A percentile compares a stretch with the other conserved stretches of the same genome.
phyloP scores from a whole-genome alignment of 169 alveolate genomes.

The Cardiosporidium cionae region DNA sequence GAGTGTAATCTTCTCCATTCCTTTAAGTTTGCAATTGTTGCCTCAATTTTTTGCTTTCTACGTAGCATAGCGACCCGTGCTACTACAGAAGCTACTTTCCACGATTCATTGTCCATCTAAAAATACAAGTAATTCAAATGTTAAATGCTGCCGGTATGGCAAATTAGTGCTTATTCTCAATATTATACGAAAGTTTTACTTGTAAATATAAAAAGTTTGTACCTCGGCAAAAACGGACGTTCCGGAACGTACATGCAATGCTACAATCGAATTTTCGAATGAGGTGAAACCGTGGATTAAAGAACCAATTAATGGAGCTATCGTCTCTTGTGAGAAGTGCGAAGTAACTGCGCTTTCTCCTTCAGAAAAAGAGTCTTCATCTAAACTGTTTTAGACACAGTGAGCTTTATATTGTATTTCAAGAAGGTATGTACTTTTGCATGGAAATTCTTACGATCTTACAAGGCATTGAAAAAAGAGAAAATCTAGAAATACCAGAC shows the following conservation, averaged over 20 bases:
- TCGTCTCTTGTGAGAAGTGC: slow-evolving; percentile 38
- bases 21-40: slow-evolving; percentile 38
- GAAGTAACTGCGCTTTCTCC: neutral
- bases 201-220: neutral
- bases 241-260: slow-evolving; percentile 52
- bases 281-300: slow-evolving; percentile 53
- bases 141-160: too few relatives aligned
- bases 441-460: too few relatives aligned
- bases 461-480: too few relatives aligned
- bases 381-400: too few relatives aligned
- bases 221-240: slow-evolving; percentile 56
- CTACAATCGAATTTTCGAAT: slow-evolving; percentile 47
- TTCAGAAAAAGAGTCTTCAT: too few relatives aligned
- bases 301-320: slow-evolving; percentile 55
- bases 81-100: slow-evolving; percentile 51
- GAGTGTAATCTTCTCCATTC: slow-evolving; percentile 56
- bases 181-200: too few relatives aligned
- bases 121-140: too few relatives aligned
- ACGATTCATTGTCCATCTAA: slow-evolving; percentile 56
- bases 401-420: too few relatives aligned
- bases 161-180: too few relatives aligned
- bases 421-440: too few relatives aligned
- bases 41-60: slow-evolving; percentile 43
- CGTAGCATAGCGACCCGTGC: slow-evolving; percentile 54
- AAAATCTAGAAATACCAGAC: too few relatives aligned